Evolutionary conservation across 2,329 filamentous ascomycete genomes (phyloP), one percentile per base, ranked within the genome.

Genomic region (Aspergillus sp.): DNA sequence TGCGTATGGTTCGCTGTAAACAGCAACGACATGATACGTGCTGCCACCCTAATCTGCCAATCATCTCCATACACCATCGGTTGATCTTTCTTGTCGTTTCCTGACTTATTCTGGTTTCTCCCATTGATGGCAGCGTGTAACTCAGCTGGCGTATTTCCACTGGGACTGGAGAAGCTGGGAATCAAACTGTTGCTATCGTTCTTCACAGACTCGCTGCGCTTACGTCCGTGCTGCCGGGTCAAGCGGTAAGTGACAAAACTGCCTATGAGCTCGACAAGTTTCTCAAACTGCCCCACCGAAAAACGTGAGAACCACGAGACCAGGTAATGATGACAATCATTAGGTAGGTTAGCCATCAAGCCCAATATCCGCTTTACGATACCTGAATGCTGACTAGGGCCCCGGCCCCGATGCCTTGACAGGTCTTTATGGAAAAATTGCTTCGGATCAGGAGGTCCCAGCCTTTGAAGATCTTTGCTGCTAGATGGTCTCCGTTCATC

Each of bases 291-390:
- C 12, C 72, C 64, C 47, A 84, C 78, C 0, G 86, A 79, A 54
- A 86, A 82, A 42, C 82, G 79, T 10, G 86, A 82, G 58, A 94
- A 83, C 89, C 89, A 95, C 5, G 79, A 78, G 7, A 90, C 81
- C 22, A 95, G 69, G 57, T 86, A 81, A 46, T 85, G 83, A 58
- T 95, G 90, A 56, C 86, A 90, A 49, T 85, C 79, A 49, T 81
- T 80, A 0, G 88, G 78, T 10, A 87, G 74, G 63, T 94, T 88
- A 1, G 88, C 85, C 20, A 95, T 63, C 7, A 95, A 71, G 1
- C 90, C 90, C 22, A 95, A 67, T 35, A 94, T 83, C 33, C 90
- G 81, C 66, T 95, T 95, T 58, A 94, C 81, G 46, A 95, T 85
- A 4, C 85, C 86, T 2, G 87, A 90, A 66, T 95, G 86, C 50